Percentiles rank a stretch among this genome's conserved stretches.
Conservation (phyloP, 306 rosid genomes). For the Sicyos baderoa region DNA sequence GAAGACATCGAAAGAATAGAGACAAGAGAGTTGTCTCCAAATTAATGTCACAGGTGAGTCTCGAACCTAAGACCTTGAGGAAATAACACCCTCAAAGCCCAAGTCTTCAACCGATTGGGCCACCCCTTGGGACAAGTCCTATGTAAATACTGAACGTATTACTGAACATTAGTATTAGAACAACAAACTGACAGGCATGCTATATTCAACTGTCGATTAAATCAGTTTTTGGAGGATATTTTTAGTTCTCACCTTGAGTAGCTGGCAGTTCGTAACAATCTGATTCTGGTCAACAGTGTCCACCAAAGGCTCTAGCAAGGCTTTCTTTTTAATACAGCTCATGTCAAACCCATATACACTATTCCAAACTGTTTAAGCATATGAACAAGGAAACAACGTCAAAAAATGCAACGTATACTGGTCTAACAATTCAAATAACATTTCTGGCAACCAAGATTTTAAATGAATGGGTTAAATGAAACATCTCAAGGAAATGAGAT, state of each 20-base stretch:
- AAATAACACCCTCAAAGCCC: no score
- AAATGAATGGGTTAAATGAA: neutral
- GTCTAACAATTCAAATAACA: neutral
- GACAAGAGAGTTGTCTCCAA: no score
- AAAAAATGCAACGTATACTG: neutral
- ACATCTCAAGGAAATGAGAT: neutral
- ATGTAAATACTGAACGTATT: neutral
- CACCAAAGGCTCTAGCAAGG: conserved; percentile 93
- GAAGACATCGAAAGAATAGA: no score
- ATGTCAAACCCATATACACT: conserved; percentile 88
- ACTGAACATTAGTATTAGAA: neutral
- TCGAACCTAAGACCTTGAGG: no score
- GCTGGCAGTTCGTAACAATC: conserved; percentile 82
- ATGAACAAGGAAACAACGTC: conserved; percentile 2
- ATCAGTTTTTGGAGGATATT: neutral
- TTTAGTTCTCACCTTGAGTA: conserved; percentile 60
- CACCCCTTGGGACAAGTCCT: no score
- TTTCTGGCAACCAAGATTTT: neutral
- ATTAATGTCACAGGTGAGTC: no score
- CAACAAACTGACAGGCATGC: neutral
- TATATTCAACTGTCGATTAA: neutral
- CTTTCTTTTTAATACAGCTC: conserved; percentile 98
- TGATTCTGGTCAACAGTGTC: conserved; percentile 93
- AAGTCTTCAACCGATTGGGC: no score
- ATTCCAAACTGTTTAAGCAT: conserved; percentile 62